phyloP scores from a whole-genome alignment of 148 eudicot genomes.

The Chenopodium suecicum region DNA sequence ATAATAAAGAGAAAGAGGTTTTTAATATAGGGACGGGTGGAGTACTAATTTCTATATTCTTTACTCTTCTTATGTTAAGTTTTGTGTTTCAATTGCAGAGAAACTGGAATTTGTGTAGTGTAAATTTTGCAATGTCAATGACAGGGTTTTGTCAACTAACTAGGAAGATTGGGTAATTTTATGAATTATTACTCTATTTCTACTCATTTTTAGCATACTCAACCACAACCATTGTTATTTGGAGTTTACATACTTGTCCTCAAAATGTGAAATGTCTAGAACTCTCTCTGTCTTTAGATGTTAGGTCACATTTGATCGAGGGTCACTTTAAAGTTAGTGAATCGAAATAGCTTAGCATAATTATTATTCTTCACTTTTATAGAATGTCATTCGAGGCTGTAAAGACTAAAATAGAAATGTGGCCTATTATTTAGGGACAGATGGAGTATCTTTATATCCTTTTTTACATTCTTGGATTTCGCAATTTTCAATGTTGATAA shows the following conservation, averaged over 20 bases:
- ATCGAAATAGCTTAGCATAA: too few species aligned
- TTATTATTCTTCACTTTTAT: not conserved
- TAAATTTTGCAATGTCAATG: conserved; percentile 26
- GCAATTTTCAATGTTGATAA: not conserved
- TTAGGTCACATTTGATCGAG: not conserved
- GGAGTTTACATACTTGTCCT: not conserved
- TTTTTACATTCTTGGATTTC: not conserved
- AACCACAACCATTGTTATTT: too few species aligned
- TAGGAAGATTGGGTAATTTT: conserved; percentile 22
- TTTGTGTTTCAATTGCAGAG: conserved; percentile 17
- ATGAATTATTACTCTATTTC: too few species aligned
- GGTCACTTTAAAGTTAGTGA: not conserved
- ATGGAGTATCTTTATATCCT: not conserved
- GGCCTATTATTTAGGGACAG: not conserved
- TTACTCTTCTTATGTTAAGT: too few species aligned
- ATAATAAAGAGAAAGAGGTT: too few species aligned
- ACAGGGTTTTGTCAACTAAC: conserved; percentile 27
- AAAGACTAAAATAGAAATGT: not conserved
- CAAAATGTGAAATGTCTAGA: not conserved
- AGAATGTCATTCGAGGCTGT: not conserved
- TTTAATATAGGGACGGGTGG: too few species aligned
- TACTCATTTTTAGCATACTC: too few species aligned
- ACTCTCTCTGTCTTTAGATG: not conserved
- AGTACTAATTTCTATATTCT: not conserved
- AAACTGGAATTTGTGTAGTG: conserved; percentile 31